Base-by-base conservation (phyloP, 2,329 filamentous ascomycete genomes). In the Colletotrichum sp. region DNA sequence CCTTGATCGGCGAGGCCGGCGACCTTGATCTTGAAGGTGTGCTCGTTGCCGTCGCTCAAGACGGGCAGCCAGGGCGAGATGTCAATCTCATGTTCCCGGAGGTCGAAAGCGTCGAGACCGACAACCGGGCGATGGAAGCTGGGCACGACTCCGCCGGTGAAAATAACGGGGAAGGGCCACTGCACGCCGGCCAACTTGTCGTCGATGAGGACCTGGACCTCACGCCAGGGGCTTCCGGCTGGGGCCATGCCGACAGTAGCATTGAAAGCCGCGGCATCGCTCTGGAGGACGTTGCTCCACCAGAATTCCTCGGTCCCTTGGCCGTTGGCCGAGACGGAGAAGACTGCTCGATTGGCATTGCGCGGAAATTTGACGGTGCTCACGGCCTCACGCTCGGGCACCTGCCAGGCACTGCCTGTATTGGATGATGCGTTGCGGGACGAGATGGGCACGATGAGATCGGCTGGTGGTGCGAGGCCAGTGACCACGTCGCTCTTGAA, bases 91-190 rank as follows among this genome's bases (percentile, higher is more conserved):
- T 95, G 92, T 82, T 97, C 94, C 60, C 90, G 88, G 28, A 98
- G 87, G 81, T 97, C 94, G 81, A 95, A 97, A 0, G 94, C 92
- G 80, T 97, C 93, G 24, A 94, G 91, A 1, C 94, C 94, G 4
- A 94, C 95, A 70, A 97, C 89, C 0, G 95, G 95, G 8, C 94
- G 88, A 90, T 96, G 95, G 52, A 97, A 89, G 2, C 92, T 92
- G 6, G 94, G 94, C 1, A 94, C 93, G 8, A 98, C 88, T 2
- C 95, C 95, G 4, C 95, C 95, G 0, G 95, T 96, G 79, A 96
- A 96, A 65, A 98, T 93, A 21, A 95, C 89, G 0, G 95, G 94
- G 79, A 94, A 96, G 1, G 95, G 95, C 94, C 94, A 97, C 36
- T 92, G 90, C 3, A 96, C 92, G 3, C 95, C 95, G 2, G 94